Evolutionary conservation across 805 yeast genomes (phyloP), one percentile per base, ranked within the genome.

Genomic region (Naumovozyma baii): DNA sequence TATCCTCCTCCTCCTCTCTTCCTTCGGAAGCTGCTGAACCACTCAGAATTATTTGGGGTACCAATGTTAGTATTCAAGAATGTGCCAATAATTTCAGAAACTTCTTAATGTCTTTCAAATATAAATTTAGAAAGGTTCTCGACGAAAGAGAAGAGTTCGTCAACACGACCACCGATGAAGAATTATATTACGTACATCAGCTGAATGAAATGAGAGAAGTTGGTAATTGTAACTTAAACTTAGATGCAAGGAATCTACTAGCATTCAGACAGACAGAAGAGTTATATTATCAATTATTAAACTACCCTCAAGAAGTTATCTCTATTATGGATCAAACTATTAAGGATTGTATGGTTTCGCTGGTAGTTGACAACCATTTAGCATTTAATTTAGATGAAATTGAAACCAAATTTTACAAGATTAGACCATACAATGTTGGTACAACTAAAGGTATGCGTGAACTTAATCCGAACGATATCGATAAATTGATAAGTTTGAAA

Each of bases 281-380:
- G 54, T 66, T 92, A 38, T 92, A 83, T 62, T 74, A 83, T 54
- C 96, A 90, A 62, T 67, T 92, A 47, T 74, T 86, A 48, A 83
- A 86, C 55, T 92, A 88, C 57, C 98, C 98, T 0, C 96, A 88
- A 59, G 98, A 92, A 68, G 85, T 92, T 30, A 79, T 92, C 40
- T 96, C 98, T 9, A 85, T 92, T 51, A 88, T 92, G 96, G 98
- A 92, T 70, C 96, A 88, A 55, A 80, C 95, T 3, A 73, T 88
- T 41, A 87, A 86, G 57, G 96, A 90, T 57, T 80, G 87, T 52
- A 76, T 92, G 76, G 80, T 86, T 18, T 78, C 85, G 12, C 58
- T 83, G 15, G 78, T 78, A 16, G 64, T 77, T 43, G 86, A 80
- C 46, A 61, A 70, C 51, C 57, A 63, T 31, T 52, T 68, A 22